phyloP scores from a whole-genome alignment of 2,329 filamentous ascomycete species.

The Amphichorda felina region DNA sequence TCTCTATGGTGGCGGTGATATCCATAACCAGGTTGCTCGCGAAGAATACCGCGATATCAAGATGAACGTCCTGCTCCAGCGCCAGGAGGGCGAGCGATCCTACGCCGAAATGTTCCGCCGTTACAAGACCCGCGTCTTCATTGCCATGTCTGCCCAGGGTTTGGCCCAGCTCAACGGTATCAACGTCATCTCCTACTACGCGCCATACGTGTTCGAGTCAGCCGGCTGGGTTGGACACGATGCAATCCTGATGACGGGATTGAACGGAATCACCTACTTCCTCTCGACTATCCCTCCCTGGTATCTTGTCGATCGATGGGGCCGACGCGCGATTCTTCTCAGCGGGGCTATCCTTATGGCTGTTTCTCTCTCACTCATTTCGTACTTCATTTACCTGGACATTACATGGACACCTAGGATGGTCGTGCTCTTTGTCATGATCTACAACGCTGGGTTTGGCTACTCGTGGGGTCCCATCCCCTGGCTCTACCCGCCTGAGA shows the following conservation, averaged over 20 bases:
- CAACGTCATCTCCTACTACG: conserved; percentile 99
- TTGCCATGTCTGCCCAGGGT: conserved; percentile 96
- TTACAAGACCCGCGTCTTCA: conserved; percentile 86
- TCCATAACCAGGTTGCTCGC: conserved; percentile 82
- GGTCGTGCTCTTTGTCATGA: conserved; percentile 92
- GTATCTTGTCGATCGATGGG: conserved; percentile 92
- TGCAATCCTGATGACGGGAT: conserved; percentile 92
- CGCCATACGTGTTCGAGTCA: conserved; percentile 89
- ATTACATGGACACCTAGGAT: conserved; percentile 65
- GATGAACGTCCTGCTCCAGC: conserved; percentile 87
- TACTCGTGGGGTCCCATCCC: conserved; percentile 94
- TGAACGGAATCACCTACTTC: conserved; percentile 85
- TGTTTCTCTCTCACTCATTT: conserved; percentile 76
- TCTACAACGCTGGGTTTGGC: conserved; percentile 95
- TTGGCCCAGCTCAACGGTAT: conserved; percentile 96
- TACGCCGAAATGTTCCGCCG: conserved; percentile 92
- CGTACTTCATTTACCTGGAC: conserved; percentile 90
- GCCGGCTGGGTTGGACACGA: conserved; percentile 89
- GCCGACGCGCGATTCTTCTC: conserved; percentile 77
- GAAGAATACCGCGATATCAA: conserved; percentile 99
- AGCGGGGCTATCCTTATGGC: conserved; percentile 86
- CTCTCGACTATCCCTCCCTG: conserved; percentile 89
- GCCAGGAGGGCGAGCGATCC: conserved; percentile 86
- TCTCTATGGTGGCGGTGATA: conserved; percentile 88
- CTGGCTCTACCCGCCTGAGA: conserved; percentile 98